Evolutionary conservation across 2,329 filamentous ascomycete species (phyloP).

Genomic region (Akanthomyces dipterigenus): DNA sequence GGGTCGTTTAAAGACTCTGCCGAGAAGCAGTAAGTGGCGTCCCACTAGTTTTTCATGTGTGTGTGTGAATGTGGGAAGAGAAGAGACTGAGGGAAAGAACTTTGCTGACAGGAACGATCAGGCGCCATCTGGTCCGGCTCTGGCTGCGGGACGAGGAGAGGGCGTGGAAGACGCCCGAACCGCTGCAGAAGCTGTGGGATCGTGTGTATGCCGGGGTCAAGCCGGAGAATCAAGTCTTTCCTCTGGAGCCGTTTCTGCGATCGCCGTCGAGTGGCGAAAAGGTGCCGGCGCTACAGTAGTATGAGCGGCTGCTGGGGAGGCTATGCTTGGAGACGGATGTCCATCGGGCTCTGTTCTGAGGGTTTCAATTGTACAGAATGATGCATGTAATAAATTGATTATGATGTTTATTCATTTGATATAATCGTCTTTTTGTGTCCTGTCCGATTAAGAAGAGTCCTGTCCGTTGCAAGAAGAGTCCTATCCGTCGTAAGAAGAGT

Average conservation of each 20-base stretch:
- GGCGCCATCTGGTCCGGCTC: conserved; percentile 42
- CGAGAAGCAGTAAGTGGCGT: conserved; percentile 34
- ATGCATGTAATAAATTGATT: too few relatives aligned
- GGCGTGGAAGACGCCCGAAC: conserved; percentile 41
- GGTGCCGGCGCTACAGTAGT: background rate
- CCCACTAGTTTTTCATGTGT: too few relatives aligned
- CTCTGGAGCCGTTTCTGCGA: conserved; percentile 39
- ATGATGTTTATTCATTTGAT: too few relatives aligned
- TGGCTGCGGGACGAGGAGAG: conserved; percentile 44
- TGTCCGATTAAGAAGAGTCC: too few relatives aligned
- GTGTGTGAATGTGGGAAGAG: background rate
- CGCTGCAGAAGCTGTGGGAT: conserved; percentile 42
- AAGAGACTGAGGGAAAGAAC: background rate
- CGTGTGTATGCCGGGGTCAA: conserved; percentile 46
- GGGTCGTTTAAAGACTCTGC: conserved; percentile 40
- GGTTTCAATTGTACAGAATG: background rate
- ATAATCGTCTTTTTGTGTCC: too few relatives aligned
- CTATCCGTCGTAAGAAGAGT: too few relatives aligned
- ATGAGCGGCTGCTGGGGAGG: too few relatives aligned
- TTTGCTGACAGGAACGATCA: conserved; percentile 4
- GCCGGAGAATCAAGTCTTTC: conserved; percentile 47
- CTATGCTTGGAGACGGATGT: too few relatives aligned
- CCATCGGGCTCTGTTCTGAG: background rate
- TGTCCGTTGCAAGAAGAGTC: too few relatives aligned
- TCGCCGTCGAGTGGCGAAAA: background rate